These are phyloP conservation scores for Aspergillus japonicus DNA, from an alignment of 2,329 filamentous ascomycete species.

Conservation along the genomic window DNA sequence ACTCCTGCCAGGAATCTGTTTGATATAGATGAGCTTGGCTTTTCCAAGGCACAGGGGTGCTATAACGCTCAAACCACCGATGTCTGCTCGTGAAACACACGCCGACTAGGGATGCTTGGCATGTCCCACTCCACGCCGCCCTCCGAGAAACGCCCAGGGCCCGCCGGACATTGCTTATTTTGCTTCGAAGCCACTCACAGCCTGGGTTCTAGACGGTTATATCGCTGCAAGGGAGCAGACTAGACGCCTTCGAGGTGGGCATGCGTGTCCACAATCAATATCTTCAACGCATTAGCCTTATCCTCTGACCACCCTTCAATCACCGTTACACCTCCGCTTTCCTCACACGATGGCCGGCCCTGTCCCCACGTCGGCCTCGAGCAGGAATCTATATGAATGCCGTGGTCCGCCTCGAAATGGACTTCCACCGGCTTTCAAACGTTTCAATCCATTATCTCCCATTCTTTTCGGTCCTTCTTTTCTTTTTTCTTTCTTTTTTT, in stretches of 20 bases:
- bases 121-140: conserved; percentile 8
- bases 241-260: not conserved
- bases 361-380: not conserved
- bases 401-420: conserved; percentile 2
- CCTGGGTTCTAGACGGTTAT: conserved; percentile 1
- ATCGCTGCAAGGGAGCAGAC: not conserved
- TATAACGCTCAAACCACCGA: conserved; percentile 15
- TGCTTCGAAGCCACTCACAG: conserved; percentile 5
- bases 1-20: conserved; percentile 10
- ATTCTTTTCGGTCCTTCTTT: conserved; percentile 8
- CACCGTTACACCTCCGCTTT: conserved; percentile 1
- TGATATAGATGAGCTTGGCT: conserved; percentile 15
- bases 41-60: not conserved
- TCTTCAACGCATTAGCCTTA: conserved; percentile 15
- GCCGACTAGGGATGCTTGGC: conserved; percentile 12
- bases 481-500: conserved; percentile 2
- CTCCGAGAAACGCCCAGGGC: conserved; percentile 5
- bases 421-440: not conserved
- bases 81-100: conserved; percentile 15
- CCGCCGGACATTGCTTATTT: conserved; percentile 15
- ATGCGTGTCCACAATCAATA: conserved; percentile 15
- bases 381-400: conserved; percentile 13
- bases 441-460: conserved; percentile 6
- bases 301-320: conserved; percentile 11
- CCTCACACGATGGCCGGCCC: not conserved